Conservation (phyloP, 306 rosid species). For the Vicia villosa region DNA sequence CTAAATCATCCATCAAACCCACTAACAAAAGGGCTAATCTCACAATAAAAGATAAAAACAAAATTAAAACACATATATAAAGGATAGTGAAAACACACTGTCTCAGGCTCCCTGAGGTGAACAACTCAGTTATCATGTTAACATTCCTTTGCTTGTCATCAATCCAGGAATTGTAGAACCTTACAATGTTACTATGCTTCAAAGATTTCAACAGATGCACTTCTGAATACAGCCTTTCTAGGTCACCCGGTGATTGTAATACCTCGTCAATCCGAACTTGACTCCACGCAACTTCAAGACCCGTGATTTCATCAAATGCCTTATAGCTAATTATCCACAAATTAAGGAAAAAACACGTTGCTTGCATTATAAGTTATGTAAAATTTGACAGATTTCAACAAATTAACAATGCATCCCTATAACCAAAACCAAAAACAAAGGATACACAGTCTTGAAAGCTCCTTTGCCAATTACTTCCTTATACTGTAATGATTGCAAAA, state of each 20-base stretch:
- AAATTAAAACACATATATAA: constrained; percentile 6
- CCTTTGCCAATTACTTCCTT: constrained; percentile 27
- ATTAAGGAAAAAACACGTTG: constrained; percentile 14
- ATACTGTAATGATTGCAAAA: neutral
- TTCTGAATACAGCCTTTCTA: constrained; percentile 68
- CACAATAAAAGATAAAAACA: constrained; percentile 16
- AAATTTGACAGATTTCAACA: neutral
- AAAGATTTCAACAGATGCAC: constrained; percentile 76
- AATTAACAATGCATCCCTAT: neutral
- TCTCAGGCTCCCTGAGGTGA: constrained; percentile 46
- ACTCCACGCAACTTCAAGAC: constrained; percentile 28
- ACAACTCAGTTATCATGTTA: constrained; percentile 87
- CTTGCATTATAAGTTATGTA: neutral
- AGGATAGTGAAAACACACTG: constrained; percentile 27
- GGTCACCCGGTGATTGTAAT: constrained; percentile 19
- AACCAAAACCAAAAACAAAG: neutral
- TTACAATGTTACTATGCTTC: constrained; percentile 67
- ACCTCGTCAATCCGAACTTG: constrained; percentile 31
- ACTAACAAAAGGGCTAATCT: constrained; percentile 24
- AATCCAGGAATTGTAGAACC: constrained; percentile 81
- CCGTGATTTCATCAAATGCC: constrained; percentile 22
- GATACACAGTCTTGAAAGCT: constrained; percentile 34
- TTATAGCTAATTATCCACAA: constrained; percentile 2
- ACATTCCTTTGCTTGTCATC: constrained; percentile 71
- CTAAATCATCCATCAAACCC: constrained; percentile 42